Evolutionary conservation across 2,329 filamentous ascomycete genomes (phyloP).

Genomic region (Penicillium palitans): DNA sequence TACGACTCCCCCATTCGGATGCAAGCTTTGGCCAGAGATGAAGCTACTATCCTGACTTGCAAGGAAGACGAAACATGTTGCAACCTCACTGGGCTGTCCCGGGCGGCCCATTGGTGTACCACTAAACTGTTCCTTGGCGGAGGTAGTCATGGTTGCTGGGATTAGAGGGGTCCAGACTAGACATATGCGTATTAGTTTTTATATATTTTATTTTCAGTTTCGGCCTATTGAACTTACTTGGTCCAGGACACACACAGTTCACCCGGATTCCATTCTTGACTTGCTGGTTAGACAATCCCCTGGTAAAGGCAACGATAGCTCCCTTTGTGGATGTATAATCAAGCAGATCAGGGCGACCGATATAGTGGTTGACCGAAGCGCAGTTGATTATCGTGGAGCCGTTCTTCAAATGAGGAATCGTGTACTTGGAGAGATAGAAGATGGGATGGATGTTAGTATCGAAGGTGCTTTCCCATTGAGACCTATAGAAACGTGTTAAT

Average conservation of each 20-base stretch:
- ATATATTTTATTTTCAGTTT: too few relatives aligned
- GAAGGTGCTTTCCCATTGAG: slow-evolving; percentile 78
- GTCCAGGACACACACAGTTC: slow-evolving; percentile 75
- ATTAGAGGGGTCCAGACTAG: slow-evolving; percentile 73
- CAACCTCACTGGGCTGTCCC: slow-evolving; percentile 77
- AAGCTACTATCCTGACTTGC: slow-evolving; percentile 71
- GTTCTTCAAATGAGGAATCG: slow-evolving; percentile 69
- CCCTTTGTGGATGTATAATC: slow-evolving; percentile 78
- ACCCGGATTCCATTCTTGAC: slow-evolving; percentile 70
- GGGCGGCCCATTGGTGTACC: slow-evolving; percentile 73
- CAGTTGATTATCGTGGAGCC: slow-evolving; percentile 82
- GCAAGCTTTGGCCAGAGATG: slow-evolving; percentile 69
- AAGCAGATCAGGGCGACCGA: slow-evolving; percentile 75
- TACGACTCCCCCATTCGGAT: slow-evolving; percentile 61
- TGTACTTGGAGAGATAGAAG: slow-evolving; percentile 78
- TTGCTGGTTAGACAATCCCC: slow-evolving; percentile 73
- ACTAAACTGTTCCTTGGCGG: slow-evolving; percentile 69
- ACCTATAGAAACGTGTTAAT: slow-evolving; percentile 43
- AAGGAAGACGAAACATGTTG: slow-evolving; percentile 77
- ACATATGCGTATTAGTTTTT: too few relatives aligned
- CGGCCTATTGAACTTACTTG: slow-evolving; percentile 40
- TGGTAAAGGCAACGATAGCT: slow-evolving; percentile 75
- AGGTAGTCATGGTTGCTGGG: slow-evolving; percentile 67
- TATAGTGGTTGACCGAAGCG: slow-evolving; percentile 78
- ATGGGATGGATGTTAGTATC: slow-evolving; percentile 78